Base-by-base conservation (phyloP, 169 alveolate genomes). In the Fabrea salina region DNA sequence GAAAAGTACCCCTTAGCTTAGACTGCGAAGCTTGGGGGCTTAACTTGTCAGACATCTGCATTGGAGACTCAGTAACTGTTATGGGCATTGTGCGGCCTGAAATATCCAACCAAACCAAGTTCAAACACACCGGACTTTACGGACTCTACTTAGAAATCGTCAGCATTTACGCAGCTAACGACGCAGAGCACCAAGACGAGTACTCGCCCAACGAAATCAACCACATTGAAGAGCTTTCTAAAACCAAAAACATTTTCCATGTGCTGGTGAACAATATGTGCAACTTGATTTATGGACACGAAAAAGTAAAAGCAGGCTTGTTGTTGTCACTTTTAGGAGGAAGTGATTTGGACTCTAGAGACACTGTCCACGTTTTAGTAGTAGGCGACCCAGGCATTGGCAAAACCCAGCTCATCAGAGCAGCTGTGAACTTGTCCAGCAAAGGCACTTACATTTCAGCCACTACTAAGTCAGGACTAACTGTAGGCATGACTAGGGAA, bases 351-450 rank as follows among this genome's bases (percentile, higher is more conserved):
- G 47, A 54, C 53, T 41, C 66, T 50, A 78, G 96, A 44, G 83
- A 86, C 27, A 88, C 87, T 44, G 67, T 84, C 19, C 99, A 97
- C 80, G 74, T 96, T 40, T 83, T 97, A 27, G 83, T 96, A 43
- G 92, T 97, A 40, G 99, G 99, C 0, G 98, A 95, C 61, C 98
- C 99, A 5, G 99, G 99, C 5, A 95, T 98, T 0, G 99, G 99
- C 39, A 97, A 97, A 86, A 94, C 98, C 30, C 94, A 92, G 53
- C 79, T 97, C 43, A 85, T 97, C 41, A 83, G 80, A 57, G 89
- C 90, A 47, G 97, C 97, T 8, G 75, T 82, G 16, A 85, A 86
- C 58, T 74, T 94, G 1, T 79, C 93, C 22, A 56, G 67, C 30
- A 80, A 88, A 49, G 82, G 89, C 22, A 85, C 81, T 37, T 68